These are phyloP conservation scores for Sugiyamaella floridensis DNA, from an alignment of 805 yeast genomes.

Conservation along the genomic window DNA sequence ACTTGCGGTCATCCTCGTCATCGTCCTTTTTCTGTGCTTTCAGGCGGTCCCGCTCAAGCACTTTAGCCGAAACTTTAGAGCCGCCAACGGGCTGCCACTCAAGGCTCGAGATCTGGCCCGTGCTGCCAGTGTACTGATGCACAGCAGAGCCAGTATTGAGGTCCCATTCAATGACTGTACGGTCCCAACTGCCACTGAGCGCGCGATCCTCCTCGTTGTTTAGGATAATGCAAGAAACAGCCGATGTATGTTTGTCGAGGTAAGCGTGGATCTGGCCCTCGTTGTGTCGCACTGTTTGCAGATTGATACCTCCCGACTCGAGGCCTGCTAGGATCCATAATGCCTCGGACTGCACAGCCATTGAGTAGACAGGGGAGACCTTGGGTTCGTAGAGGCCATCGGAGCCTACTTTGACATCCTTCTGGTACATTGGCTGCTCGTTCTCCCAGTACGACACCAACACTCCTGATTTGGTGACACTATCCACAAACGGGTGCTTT, in stretches of 20 bases:
- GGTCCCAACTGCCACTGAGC: slow-evolving; percentile 89
- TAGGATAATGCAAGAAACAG: slow-evolving; percentile 66
- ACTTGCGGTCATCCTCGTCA: slow-evolving; percentile 22
- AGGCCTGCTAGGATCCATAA: slow-evolving; percentile 81
- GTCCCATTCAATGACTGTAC: slow-evolving; percentile 75
- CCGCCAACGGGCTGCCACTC: slow-evolving; percentile 44
- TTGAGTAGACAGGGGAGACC: slow-evolving; percentile 77
- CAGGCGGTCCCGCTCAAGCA: slow-evolving; percentile 15
- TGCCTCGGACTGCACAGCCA: slow-evolving; percentile 78
- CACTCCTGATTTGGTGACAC: slow-evolving; percentile 79
- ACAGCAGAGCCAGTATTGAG: slow-evolving; percentile 58
- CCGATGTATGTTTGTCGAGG: slow-evolving; percentile 60
- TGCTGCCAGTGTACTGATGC: slow-evolving; percentile 45
- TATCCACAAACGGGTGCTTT: slow-evolving; percentile 79
- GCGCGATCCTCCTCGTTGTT: slow-evolving; percentile 56
- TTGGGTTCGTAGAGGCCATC: slow-evolving; percentile 34
- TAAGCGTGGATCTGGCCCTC: slow-evolving; percentile 81
- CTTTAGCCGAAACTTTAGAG: slow-evolving; percentile 17
- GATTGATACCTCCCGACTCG: slow-evolving; percentile 68
- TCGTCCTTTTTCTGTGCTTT: slow-evolving; percentile 11
- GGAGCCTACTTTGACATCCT: slow-evolving; percentile 35
- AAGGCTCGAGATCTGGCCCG: slow-evolving; percentile 75
- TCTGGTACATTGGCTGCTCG: slow-evolving; percentile 67
- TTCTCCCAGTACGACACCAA: slow-evolving; percentile 89
- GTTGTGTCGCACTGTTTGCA: slow-evolving; percentile 73